Base-by-base conservation (phyloP, 441 rosid genomes). In the Euphorbia celastroides region DNA sequence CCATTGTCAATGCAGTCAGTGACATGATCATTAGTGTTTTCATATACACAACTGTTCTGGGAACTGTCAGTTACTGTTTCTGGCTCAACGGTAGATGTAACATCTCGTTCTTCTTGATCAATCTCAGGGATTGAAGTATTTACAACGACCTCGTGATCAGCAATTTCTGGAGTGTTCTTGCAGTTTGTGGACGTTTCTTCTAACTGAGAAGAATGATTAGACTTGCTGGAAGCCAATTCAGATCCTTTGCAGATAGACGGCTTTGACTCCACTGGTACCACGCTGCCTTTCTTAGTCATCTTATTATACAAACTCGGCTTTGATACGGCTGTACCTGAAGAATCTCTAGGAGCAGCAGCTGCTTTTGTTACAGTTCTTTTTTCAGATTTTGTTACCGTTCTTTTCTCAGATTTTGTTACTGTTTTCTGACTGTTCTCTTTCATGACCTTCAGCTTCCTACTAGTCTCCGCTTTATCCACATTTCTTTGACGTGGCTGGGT, bases 261-360 rank as follows among this genome's bases (percentile, higher is more conserved):
- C 68, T 82, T 87, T 34, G 86, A 69, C 76, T 87, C 89, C 59
- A 82, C 59, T 8, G 89, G 89, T 57, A 80, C 89, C 28, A 83
- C 82, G 70, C 82, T 85, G 74, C 89, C 72, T 77, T 85, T 87
- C 79, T 75, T 87, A 66, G 88, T 83, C 64, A 76, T 76, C 72
- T 78, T 87, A 69, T 78, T 78, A 78, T 74, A 76, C 63, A 83
- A 71, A 70, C 81, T 79, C 69, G 87, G 82, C 64, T 83, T 85
- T 20, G 77, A 73, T 5, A 71, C 69, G 76, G 63, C 77, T 28
- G 58, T 62, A 61, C 55, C 70, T 62, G 85, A 72, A 64, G 51
- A 41, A 64, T 80, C 83, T 44, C 54, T 74, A 52, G 80, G 62
- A 48, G 75, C 73, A n/a, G 71, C 77, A 17, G 68, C 67, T 38